Base-by-base conservation (phyloP, 164 flowering plant genomes). In the Berberis thunbergii region DNA sequence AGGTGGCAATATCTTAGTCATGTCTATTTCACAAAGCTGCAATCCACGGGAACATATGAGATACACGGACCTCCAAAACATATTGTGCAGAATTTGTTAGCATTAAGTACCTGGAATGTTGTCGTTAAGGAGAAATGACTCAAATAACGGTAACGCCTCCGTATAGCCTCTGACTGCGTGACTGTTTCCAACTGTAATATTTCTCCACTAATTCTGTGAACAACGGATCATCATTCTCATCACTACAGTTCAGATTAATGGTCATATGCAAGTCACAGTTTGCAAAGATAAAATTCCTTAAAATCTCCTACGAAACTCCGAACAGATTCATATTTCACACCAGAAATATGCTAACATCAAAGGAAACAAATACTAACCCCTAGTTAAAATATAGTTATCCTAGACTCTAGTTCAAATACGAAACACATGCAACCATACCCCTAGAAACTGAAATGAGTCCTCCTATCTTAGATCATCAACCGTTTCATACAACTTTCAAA, bases 61-160 rank as follows among this genome's bases (percentile, higher is more conserved):
- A 62, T 26, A 26, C 26, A 26, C 26, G 0, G 26, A 26, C 26
- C 26, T 26, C 26, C 26, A 26, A 26, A 26, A 26, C 26, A 57
- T 40, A 57, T 4, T 13, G 13, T 8, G 60, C 54, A 10, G 9
- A 55, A 38, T n/a, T 26, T 49, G 7, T 4, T 56, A 48, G 44
- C 12, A n/a, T 6, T 6, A 45, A 44, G 49, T 70, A 86, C 98
- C 89, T 91, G 91, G 75, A 87, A 89, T 42, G 85, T 78, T 52
- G 99, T 89, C 12, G 99, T 89, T 49, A 94, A 78, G 52, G 97
- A 82, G 76, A 94, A 89, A 76, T 94, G 99, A 70, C 96, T 89
- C 57, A 94, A 70, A 71, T 67, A 87, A 57, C 96, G 94, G 65
- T 83, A 94, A 13, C 99, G 97, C 76, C 80, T 85, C 74, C 99